Percentiles rank a stretch among this genome's conserved stretches.
Conservation (phyloP, 345 rosid species). For the Anastatica hierochuntica region DNA sequence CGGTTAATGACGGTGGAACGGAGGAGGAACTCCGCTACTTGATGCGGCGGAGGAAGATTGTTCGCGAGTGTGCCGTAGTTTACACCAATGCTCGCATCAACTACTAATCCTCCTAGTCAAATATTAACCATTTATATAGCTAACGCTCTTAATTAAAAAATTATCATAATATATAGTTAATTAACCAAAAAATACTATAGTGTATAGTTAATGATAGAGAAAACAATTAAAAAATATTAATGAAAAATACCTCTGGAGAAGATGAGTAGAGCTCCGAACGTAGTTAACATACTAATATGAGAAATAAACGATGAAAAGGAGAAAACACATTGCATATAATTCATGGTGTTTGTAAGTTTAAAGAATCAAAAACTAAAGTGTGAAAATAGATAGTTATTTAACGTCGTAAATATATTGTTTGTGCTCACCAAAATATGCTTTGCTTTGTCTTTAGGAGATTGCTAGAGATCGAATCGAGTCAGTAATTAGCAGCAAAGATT, state of each 20-base stretch:
- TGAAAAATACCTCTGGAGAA: constrained; percentile 12
- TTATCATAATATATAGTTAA: too few species aligned
- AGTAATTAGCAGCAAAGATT: too few species aligned
- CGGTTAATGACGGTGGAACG: constrained; percentile 60
- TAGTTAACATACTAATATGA: background rate
- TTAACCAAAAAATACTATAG: too few species aligned
- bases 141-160: too few species aligned
- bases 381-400: background rate
- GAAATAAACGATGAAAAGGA: background rate
- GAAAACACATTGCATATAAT: background rate
- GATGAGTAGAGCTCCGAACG: background rate
- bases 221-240: too few species aligned
- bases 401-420: too few species aligned
- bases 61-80: constrained; percentile 70
- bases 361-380: background rate
- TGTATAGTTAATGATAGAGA: too few species aligned
- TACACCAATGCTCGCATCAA: constrained; percentile 46
- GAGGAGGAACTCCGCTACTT: constrained; percentile 61
- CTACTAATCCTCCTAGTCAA: constrained; percentile 26
- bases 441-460: constrained; percentile 38
- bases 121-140: background rate
- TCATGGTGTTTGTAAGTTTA: constrained; percentile 13
- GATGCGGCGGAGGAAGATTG: constrained; percentile 66
- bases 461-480: background rate
- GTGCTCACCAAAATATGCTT: too few species aligned